Evolutionary conservation across 768 basidiomycete genomes (phyloP).

Genomic region (Daedaleopsis nitida): DNA sequence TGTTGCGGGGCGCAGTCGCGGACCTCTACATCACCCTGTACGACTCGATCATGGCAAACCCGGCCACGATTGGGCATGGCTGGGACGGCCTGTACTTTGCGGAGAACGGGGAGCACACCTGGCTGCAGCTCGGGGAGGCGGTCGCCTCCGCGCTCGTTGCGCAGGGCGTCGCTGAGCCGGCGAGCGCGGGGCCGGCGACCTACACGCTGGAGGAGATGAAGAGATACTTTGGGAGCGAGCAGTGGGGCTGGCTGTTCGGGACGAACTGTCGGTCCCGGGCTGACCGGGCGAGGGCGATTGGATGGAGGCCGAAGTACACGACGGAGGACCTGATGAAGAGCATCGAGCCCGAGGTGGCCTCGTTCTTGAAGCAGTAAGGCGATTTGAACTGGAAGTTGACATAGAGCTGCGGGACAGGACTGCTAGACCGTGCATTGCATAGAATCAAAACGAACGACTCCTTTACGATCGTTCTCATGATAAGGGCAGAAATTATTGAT

Average conservation of each 20-base stretch:
- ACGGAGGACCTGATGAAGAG: slow-evolving; percentile 52
- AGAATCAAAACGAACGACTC: too few relatives aligned
- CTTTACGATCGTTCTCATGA: too few relatives aligned
- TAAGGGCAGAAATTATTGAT: too few relatives aligned
- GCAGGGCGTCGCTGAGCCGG: slow-evolving; percentile 32
- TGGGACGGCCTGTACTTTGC: slow-evolving; percentile 40
- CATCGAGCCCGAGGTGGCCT: slow-evolving; percentile 47
- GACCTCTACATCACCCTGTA: slow-evolving; percentile 46
- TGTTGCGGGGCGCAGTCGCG: slow-evolving; percentile 35
- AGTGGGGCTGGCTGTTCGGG: slow-evolving; percentile 5
- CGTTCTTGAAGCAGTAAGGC: slow-evolving; percentile 6
- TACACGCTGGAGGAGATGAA: slow-evolving; percentile 49
- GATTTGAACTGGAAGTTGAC: too few relatives aligned
- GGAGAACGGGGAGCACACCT: slow-evolving; percentile 35
- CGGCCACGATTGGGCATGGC: slow-evolving; percentile 31
- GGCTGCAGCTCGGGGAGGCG: slow-evolving; percentile 37
- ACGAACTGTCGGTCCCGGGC: slow-evolving; percentile 30
- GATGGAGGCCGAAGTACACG: slow-evolving; percentile 54
- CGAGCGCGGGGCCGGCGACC: slow-evolving; percentile 43
- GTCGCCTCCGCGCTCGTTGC: slow-evolving; percentile 38
- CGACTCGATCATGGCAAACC: slow-evolving; percentile 35
- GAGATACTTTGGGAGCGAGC: slow-evolving; percentile 24
- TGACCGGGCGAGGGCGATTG: slow-evolving; percentile 41
- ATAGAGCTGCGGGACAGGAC: too few relatives aligned
- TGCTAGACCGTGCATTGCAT: too few relatives aligned